These are phyloP conservation scores for Hypoxylon sp. DNA, from an alignment of 2,329 filamentous ascomycete species.

Conservation along the genomic window DNA sequence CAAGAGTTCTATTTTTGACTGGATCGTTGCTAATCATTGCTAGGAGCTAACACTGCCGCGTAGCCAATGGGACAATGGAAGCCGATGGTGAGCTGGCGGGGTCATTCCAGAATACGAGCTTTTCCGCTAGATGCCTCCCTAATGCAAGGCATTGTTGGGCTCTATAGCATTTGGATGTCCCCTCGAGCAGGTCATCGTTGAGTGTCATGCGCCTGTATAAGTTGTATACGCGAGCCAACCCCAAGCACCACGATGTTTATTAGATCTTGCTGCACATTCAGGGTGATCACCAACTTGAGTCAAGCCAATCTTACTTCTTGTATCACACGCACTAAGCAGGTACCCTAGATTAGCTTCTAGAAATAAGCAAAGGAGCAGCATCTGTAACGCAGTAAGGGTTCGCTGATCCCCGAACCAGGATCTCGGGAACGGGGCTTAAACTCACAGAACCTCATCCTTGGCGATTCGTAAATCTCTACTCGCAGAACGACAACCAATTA, in stretches of 20 bases:
- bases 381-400: slow-evolving; percentile 28
- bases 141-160: slow-evolving; percentile 40
- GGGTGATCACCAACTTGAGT: slow-evolving; percentile 4
- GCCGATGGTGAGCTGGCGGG: slow-evolving; percentile 24
- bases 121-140: slow-evolving; percentile 16
- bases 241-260: not conserved
- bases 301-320: not conserved
- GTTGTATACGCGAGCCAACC: slow-evolving; percentile 2
- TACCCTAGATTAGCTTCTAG: slow-evolving; percentile 4
- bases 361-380: slow-evolving; percentile 15
- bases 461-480: slow-evolving; percentile 27
- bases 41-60: slow-evolving; percentile 26
- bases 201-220: slow-evolving; percentile 16
- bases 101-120: slow-evolving; percentile 46
- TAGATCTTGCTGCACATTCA: not conserved
- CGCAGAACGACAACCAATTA: slow-evolving; percentile 29
- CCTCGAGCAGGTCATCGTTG: slow-evolving; percentile 34
- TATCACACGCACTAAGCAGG: slow-evolving; percentile 5
- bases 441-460: slow-evolving; percentile 41
- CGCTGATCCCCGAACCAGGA: slow-evolving; percentile 43
- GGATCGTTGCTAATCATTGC: slow-evolving; percentile 15
- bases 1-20: slow-evolving; percentile 43
- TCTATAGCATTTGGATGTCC: slow-evolving; percentile 14
- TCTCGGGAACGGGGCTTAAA: slow-evolving; percentile 35
- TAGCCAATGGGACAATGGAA: slow-evolving; percentile 32